Evolutionary conservation across 805 yeast species (phyloP).

Genomic region (Ogataea paradorogensis): DNA sequence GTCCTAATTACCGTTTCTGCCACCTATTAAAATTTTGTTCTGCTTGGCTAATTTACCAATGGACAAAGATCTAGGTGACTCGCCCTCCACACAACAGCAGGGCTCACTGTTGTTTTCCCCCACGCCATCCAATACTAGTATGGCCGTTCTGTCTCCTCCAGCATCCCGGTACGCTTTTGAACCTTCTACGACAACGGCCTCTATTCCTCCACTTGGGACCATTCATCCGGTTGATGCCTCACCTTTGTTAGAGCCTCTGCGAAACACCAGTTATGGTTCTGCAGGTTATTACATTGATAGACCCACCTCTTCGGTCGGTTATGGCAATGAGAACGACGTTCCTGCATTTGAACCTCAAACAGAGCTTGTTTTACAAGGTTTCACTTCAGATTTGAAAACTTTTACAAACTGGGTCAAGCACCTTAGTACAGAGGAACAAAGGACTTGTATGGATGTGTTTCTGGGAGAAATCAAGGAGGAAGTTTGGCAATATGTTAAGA

Average conservation of each 20-base stretch:
- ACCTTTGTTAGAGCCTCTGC: constrained; percentile 18
- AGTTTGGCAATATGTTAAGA: constrained; percentile 42
- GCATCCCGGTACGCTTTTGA: constrained; percentile 37
- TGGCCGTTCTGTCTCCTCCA: constrained; percentile 42
- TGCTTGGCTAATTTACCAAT: constrained; percentile 7
- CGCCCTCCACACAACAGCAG: constrained; percentile 17
- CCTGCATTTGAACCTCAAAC: constrained; percentile 35
- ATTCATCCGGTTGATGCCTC: constrained; percentile 14
- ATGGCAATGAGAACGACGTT: constrained; percentile 26
- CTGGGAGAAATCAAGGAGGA: constrained; percentile 43
- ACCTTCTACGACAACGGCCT: constrained; percentile 22
- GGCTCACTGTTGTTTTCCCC: constrained; percentile 22
- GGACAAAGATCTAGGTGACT: constrained; percentile 18
- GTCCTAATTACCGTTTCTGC: constrained; percentile 4
- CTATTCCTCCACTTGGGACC: constrained; percentile 26
- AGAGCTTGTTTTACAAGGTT: constrained; percentile 29
- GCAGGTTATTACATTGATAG: constrained; percentile 16
- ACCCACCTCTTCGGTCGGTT: constrained; percentile 16
- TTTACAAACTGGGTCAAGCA: constrained; percentile 47
- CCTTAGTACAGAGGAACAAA: constrained; percentile 45
- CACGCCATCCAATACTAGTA: constrained; percentile 26
- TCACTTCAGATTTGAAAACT: constrained; percentile 43
- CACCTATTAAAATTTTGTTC: constrained; percentile 10
- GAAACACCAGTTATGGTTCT: constrained; percentile 9
- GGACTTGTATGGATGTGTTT: constrained; percentile 46